Conservation (phyloP, 2,329 filamentous ascomycete species). For the Plectosphaerella plurivora region DNA sequence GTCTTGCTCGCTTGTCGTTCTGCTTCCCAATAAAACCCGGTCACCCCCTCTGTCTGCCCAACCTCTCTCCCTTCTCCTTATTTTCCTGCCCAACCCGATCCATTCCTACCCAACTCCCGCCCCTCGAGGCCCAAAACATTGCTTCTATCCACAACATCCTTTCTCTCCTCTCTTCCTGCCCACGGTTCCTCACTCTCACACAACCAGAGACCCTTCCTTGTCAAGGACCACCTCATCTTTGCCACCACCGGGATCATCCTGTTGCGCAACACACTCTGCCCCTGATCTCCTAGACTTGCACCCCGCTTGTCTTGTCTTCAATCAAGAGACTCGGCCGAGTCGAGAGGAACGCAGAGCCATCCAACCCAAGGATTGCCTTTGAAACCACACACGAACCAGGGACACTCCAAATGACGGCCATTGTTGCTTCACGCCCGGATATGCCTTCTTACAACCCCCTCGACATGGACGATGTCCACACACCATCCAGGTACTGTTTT, state of each 20-base stretch:
- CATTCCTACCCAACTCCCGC: conserved; percentile 14
- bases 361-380: conserved; percentile 11
- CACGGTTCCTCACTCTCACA: conserved; percentile 3
- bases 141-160: conserved; percentile 12
- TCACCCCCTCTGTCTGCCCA: conserved; percentile 32
- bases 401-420: conserved; percentile 42
- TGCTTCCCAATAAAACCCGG: conserved; percentile 30
- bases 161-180: conserved; percentile 8
- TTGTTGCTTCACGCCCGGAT: conserved; percentile 42
- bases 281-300: conserved; percentile 6
- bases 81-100: conserved; percentile 20
- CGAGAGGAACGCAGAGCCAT: conserved; percentile 5
- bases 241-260: conserved; percentile 13
- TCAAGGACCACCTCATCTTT: conserved; percentile 8
- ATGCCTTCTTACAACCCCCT: conserved; percentile 52
- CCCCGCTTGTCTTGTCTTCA: conserved; percentile 4
- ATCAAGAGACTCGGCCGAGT: conserved; percentile 11
- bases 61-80: conserved; percentile 25
- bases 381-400: conserved; percentile 23
- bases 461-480: conserved; percentile 57
- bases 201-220: conserved; percentile 6
- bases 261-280: conserved; percentile 8
- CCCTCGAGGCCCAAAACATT: conserved; percentile 7
- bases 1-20: neutral
- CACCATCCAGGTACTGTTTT: conserved; percentile 58